Percentiles rank a stretch among this genome's conserved stretches.
Conservation (phyloP, 2,329 filamentous ascomycete species). For the Colletotrichum sp. region DNA sequence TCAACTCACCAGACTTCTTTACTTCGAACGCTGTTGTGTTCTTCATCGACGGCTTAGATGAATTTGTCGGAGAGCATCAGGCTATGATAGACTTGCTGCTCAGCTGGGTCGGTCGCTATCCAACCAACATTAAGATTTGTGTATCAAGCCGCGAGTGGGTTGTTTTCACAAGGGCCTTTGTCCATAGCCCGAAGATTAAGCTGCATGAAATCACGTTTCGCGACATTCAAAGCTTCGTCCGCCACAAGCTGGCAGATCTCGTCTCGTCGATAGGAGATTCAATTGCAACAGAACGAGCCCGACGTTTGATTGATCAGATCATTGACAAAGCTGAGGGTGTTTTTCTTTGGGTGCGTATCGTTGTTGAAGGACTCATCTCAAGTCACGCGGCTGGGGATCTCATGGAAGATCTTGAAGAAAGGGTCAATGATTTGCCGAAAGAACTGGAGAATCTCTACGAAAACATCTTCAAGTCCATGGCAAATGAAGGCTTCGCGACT, state of each 20-base stretch:
- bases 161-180: background rate
- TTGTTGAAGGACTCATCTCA: background rate
- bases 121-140: background rate
- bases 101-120: background rate
- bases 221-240: background rate
- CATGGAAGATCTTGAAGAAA: background rate
- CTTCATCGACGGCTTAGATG: constrained; percentile 2
- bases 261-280: background rate
- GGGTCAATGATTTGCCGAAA: background rate
- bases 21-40: background rate
- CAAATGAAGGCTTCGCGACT: background rate
- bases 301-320: background rate
- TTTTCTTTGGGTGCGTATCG: background rate
- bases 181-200: background rate
- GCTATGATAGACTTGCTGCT: background rate
- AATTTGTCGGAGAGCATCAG: background rate
- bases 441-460: background rate
- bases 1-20: background rate
- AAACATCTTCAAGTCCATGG: background rate
- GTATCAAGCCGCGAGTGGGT: background rate
- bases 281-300: background rate
- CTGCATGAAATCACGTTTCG: background rate
- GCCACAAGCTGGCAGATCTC: background rate
- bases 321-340: background rate
- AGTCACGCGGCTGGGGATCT: background rate